A percentile compares a stretch with the other conserved stretches of the same genome.
Conservation (phyloP, 164 flowering plant species). For the Protea cynaroides region DNA sequence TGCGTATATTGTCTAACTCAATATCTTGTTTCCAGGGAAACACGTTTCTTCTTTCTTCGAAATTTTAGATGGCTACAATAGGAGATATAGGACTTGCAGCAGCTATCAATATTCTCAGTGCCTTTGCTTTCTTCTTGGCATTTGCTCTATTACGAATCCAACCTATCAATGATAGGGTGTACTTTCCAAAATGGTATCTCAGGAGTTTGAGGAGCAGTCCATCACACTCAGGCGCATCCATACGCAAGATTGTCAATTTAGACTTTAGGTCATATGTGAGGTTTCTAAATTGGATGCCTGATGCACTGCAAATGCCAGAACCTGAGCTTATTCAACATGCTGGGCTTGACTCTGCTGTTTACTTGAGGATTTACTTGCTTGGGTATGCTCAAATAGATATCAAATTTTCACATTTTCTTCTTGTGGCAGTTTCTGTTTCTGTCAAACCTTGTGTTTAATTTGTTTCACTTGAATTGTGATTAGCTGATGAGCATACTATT, state of each 20-base stretch:
- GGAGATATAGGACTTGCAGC: constrained; percentile 61
- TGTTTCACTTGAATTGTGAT: neutral
- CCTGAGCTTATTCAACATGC: constrained; percentile 82
- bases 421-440: neutral
- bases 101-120: constrained; percentile 59
- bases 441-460: neutral
- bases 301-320: constrained; percentile 77
- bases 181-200: constrained; percentile 86
- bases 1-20: too few relatives aligned
- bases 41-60: neutral
- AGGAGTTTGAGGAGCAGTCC: constrained; percentile 65
- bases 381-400: constrained; percentile 38
- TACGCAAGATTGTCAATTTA: constrained; percentile 61
- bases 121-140: constrained; percentile 57
- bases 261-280: constrained; percentile 57
- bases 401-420: neutral
- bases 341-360: constrained; percentile 79
- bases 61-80: constrained; percentile 50
- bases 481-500: neutral
- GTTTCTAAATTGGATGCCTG: constrained; percentile 79
- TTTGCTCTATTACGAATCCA: constrained; percentile 73
- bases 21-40: constrained; percentile 7
- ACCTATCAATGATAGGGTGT: constrained; percentile 76
- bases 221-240: constrained; percentile 37
- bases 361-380: constrained; percentile 62